phyloP scores from a whole-genome alignment of 257 asterid genomes.

The Solanum arcanum region DNA sequence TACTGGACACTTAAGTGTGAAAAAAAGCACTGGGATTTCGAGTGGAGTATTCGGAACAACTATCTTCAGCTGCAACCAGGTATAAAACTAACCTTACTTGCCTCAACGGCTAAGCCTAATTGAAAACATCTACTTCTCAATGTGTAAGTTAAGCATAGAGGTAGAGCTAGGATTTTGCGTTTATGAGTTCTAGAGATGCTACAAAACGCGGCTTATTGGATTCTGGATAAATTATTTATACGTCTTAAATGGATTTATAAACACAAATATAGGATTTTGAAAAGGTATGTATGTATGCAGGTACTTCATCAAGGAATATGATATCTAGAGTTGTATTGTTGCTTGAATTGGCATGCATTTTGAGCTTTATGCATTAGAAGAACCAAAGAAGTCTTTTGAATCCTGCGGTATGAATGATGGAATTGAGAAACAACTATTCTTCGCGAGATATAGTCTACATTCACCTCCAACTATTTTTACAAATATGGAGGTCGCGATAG shows the following conservation, averaged over 20 bases:
- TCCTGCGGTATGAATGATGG: background rate
- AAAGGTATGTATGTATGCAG: conserved; percentile 4
- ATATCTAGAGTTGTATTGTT: background rate
- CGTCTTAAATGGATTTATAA: background rate
- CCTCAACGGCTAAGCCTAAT: background rate
- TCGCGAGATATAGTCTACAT: background rate
- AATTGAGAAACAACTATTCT: background rate
- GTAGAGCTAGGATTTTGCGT: background rate
- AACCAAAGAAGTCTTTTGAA: background rate
- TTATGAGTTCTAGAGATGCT: background rate
- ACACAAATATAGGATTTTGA: background rate
- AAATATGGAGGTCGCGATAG: background rate
- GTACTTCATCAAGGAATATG: conserved; percentile 13
- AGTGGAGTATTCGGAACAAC: conserved; percentile 61
- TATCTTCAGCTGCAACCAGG: conserved; percentile 54
- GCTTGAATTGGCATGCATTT: conserved; percentile 14
- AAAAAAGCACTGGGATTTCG: conserved; percentile 73
- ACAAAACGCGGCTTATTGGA: background rate
- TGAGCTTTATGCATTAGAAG: conserved; percentile 2
- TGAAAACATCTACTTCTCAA: background rate
- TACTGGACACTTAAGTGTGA: conserved; percentile 70
- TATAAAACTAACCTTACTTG: background rate
- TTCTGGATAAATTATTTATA: background rate
- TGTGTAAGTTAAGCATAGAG: background rate
- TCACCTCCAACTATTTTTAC: background rate